These are phyloP conservation scores for Plasmodium cynomolgi DNA, from an alignment of 169 alveolate genomes.

Conservation along the genomic window DNA sequence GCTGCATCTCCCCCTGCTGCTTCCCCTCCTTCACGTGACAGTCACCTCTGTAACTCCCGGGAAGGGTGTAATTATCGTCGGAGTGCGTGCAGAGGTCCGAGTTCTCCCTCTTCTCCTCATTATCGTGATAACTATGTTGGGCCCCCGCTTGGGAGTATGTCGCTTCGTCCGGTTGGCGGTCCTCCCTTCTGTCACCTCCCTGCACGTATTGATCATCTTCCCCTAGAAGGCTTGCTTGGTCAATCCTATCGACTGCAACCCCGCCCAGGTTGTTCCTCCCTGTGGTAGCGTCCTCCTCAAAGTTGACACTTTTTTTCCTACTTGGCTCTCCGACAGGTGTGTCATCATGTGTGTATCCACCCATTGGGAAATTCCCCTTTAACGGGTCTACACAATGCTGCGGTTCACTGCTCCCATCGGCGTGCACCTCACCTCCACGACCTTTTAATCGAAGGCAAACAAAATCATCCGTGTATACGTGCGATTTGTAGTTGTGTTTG, in stretches of 20 bases:
- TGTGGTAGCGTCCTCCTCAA: not conserved
- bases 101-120: not conserved
- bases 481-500: constrained; percentile 18
- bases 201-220: not conserved
- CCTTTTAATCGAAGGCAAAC: not conserved
- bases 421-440: constrained; percentile 1
- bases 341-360: not conserved
- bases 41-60: not conserved
- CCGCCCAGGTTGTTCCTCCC: not conserved
- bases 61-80: not conserved
- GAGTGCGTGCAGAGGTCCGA: not conserved
- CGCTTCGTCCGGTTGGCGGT: not conserved
- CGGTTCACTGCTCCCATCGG: not conserved
- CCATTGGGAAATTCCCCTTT: not conserved
- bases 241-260: not conserved
- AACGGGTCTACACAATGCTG: not conserved
- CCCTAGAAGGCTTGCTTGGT: not conserved
- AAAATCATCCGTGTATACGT: constrained; percentile 10
- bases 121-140: not conserved
- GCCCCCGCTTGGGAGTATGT: not conserved
- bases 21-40: not conserved
- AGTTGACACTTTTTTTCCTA: too few species aligned
- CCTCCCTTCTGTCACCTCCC: not conserved
- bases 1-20: too few species aligned
- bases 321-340: not conserved